phyloP scores from a whole-genome alignment of 2,329 filamentous ascomycete species.

The Monilinia polystroma region DNA sequence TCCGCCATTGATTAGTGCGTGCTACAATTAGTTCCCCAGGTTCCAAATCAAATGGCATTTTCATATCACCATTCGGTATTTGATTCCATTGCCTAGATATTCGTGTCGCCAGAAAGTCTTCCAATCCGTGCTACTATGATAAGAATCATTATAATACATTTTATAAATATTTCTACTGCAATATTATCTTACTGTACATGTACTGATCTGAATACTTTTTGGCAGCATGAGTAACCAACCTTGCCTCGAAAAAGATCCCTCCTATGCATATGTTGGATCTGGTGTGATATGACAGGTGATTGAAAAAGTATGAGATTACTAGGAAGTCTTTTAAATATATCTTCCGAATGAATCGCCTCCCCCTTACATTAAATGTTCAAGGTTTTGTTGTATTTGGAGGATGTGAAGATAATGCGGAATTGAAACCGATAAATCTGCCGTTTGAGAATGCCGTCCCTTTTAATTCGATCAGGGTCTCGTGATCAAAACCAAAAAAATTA shows the following conservation, averaged over 20 bases:
- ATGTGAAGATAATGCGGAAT: neutral
- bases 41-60: neutral
- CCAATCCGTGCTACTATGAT: too few species aligned
- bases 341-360: neutral
- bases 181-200: too few species aligned
- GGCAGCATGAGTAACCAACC: too few species aligned
- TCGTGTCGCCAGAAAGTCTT: too few species aligned
- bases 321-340: neutral
- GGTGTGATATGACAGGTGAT: conserved; percentile 9
- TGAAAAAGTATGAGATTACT: neutral
- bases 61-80: neutral
- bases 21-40: neutral
- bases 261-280: neutral
- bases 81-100: neutral
- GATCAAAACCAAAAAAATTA: neutral
- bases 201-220: too few species aligned
- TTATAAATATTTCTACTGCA: too few species aligned
- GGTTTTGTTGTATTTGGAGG: neutral
- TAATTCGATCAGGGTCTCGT: neutral
- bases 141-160: too few species aligned
- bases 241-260: neutral
- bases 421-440: neutral
- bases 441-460: neutral
- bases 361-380: neutral
- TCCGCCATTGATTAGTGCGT: neutral